These are phyloP conservation scores for Eudorina sp. DNA, from an alignment of 139 green algal genomes.

Conservation along the genomic window DNA sequence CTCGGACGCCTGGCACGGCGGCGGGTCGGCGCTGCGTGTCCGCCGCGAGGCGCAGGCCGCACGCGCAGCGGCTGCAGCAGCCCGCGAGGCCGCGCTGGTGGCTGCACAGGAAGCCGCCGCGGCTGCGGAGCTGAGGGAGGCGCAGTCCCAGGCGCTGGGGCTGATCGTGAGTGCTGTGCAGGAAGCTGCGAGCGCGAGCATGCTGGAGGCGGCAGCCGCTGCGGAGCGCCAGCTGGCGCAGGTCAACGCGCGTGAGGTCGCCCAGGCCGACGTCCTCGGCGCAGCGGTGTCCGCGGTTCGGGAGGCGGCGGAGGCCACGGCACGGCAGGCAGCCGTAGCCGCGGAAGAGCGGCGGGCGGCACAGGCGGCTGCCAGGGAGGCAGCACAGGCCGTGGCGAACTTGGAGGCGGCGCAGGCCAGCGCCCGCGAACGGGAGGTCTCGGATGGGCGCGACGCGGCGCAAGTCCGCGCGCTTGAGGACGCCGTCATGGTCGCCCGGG, in stretches of 20 bases:
- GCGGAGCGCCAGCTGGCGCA: neutral
- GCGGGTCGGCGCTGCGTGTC: neutral
- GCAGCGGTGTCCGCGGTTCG: neutral
- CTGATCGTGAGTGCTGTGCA: neutral
- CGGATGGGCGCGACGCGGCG: no score
- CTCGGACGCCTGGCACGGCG: slow-evolving; percentile 18
- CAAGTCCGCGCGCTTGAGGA: no score
- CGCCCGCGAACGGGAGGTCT: neutral
- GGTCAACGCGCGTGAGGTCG: neutral
- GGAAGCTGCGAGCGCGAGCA: neutral
- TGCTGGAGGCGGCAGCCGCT: neutral
- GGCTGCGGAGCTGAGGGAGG: neutral
- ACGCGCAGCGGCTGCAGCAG: neutral
- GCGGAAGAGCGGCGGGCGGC: neutral
- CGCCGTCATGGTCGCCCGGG: no score
- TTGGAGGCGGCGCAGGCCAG: neutral
- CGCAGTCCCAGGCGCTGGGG: neutral
- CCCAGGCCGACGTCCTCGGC: no score
- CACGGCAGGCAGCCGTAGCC: neutral
- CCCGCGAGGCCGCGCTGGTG: neutral
- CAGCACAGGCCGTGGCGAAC: neutral
- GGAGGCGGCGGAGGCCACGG: neutral
- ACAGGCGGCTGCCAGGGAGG: neutral
- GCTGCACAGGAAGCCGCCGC: neutral
- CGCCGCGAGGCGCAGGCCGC: neutral